These are phyloP conservation scores for Tirmania nivea DNA, from an alignment of 495 filamentous ascomycete species.

Conservation along the genomic window DNA sequence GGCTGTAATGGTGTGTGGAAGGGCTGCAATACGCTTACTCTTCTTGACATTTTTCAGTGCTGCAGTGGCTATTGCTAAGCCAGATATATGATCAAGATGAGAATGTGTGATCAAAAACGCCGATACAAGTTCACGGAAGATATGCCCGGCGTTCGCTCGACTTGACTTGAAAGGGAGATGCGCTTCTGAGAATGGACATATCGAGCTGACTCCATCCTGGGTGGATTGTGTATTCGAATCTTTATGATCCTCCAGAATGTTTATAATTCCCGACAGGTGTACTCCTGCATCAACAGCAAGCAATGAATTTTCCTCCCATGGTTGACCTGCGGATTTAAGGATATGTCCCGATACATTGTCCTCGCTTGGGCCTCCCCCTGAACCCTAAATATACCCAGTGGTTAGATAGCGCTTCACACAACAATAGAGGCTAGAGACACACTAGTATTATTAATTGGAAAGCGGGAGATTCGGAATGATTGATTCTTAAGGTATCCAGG, in stretches of 20 bases:
- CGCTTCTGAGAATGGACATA: conserved; percentile 56
- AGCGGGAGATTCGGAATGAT: conserved; percentile 25
- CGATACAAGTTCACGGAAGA: conserved; percentile 57
- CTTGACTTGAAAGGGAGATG: conserved; percentile 34
- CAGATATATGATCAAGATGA: conserved; percentile 81
- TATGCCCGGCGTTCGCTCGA: conserved; percentile 54
- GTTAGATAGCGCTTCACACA: conserved; percentile 8
- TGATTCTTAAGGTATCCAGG: not conserved
- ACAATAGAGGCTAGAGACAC: conserved; percentile 23
- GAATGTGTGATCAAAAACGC: conserved; percentile 83
- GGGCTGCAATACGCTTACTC: conserved; percentile 53
- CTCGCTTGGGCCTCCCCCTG: conserved; percentile 76
- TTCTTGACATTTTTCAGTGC: conserved; percentile 13
- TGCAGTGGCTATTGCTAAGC: conserved; percentile 67
- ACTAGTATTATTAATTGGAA: conserved; percentile 67
- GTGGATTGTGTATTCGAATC: not conserved
- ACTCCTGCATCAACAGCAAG: conserved; percentile 84
- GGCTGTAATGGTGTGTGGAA: conserved; percentile 66
- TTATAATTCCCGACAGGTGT: conserved; percentile 62
- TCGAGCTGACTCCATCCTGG: not conserved
- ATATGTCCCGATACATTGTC: conserved; percentile 75
- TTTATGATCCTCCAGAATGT: conserved; percentile 38
- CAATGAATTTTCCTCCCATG: conserved; percentile 59
- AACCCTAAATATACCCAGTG: conserved; percentile 36
- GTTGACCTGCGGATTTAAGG: conserved; percentile 53